Percentiles rank a stretch among this genome's conserved stretches.
Evolutionary conservation across 345 rosid species (phyloP).

Genomic region (Gossypium anomalum): DNA sequence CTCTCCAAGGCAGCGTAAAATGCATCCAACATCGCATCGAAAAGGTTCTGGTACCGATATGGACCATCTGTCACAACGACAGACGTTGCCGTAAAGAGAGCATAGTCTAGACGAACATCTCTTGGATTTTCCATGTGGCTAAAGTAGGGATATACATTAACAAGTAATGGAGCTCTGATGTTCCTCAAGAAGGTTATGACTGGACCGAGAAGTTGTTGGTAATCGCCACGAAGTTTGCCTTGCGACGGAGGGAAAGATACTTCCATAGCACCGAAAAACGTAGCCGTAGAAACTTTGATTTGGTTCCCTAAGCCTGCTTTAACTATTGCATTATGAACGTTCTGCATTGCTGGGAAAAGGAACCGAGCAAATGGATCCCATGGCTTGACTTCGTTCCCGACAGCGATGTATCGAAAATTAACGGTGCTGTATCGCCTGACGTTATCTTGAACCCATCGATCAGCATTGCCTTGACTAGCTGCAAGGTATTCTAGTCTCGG

Average conservation of each 20-base stretch:
- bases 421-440: constrained; percentile 13
- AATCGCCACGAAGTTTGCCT: constrained; percentile 29
- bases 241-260: constrained; percentile 44
- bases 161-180: constrained; percentile 33
- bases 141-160: constrained; percentile 41
- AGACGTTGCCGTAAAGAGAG: constrained; percentile 31
- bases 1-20: constrained; percentile 24
- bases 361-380: constrained; percentile 8
- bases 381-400: constrained; percentile 38
- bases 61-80: constrained; percentile 27
- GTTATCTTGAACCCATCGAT: constrained; percentile 44
- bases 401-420: constrained; percentile 24
- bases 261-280: constrained; percentile 25
- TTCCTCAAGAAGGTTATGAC: constrained; percentile 29
- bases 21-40: constrained; percentile 17
- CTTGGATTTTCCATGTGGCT: constrained; percentile 16
- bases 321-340: constrained; percentile 29
- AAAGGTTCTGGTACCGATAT: constrained; percentile 12
- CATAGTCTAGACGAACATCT: constrained; percentile 33
- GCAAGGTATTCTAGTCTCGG: constrained; percentile 15
- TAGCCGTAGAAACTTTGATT: constrained; percentile 45
- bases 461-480: constrained; percentile 39
- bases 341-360: constrained; percentile 50
- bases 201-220: constrained; percentile 20
- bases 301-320: constrained; percentile 28